Conservation (phyloP, 2,329 filamentous ascomycete species). For the Hymenoscyphus infarciens region DNA sequence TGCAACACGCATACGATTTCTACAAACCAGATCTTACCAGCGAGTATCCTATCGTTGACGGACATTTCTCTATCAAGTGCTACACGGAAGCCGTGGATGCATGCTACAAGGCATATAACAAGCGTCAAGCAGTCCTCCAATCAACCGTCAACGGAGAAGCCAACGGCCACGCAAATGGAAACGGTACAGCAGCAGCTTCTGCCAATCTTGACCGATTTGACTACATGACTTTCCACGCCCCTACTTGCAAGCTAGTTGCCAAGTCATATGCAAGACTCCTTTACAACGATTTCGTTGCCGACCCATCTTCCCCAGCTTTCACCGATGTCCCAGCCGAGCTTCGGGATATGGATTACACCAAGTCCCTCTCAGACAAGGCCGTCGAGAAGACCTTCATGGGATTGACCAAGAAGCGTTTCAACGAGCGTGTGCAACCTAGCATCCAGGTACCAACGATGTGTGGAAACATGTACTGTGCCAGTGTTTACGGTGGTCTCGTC, state of each 20-base stretch:
- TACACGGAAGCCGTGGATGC: slow-evolving; percentile 77
- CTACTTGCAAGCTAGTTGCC: slow-evolving; percentile 81
- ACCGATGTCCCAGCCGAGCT: slow-evolving; percentile 73
- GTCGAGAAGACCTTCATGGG: slow-evolving; percentile 86
- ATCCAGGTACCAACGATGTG: slow-evolving; percentile 76
- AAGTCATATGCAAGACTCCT: slow-evolving; percentile 81
- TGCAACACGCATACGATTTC: slow-evolving; percentile 84
- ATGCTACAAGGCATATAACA: slow-evolving; percentile 77
- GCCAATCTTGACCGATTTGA: slow-evolving; percentile 72
- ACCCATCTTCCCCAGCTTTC: slow-evolving; percentile 65
- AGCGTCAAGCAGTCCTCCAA: slow-evolving; percentile 63
- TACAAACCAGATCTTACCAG: slow-evolving; percentile 86
- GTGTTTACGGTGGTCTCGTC: slow-evolving; percentile 54
- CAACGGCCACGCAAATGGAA: slow-evolving; percentile 51
- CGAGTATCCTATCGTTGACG: slow-evolving; percentile 83
- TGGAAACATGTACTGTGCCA: slow-evolving; percentile 61
- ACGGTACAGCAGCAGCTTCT: slow-evolving; percentile 31
- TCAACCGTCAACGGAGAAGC: slow-evolving; percentile 48
- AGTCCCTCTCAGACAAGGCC: slow-evolving; percentile 75
- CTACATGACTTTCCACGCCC: slow-evolving; percentile 78
- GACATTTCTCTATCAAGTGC: slow-evolving; percentile 78
- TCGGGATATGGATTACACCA: slow-evolving; percentile 73
- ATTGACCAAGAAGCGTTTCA: slow-evolving; percentile 79
- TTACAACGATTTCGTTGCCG: slow-evolving; percentile 79
- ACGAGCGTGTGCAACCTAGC: slow-evolving; percentile 69